Evolutionary conservation across 345 rosid genomes (phyloP), one percentile per base, ranked within the genome.

Genomic region (Hirschfeldia incana): DNA sequence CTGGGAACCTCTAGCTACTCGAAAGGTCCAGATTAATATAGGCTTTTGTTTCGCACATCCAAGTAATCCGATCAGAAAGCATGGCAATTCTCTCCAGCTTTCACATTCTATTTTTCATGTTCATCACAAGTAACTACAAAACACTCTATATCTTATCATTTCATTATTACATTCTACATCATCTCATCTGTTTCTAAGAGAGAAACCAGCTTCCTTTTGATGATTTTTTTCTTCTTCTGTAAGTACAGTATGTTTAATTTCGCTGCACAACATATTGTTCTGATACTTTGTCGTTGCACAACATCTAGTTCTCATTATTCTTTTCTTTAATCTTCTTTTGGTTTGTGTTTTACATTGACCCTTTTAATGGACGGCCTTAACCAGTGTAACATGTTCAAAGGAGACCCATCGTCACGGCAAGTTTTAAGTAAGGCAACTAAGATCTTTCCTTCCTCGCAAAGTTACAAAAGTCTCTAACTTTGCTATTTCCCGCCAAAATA

Each of bases 71-170:
- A 36, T 7, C 42, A 36, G 42, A 36, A 36, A 36, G 42, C 42
- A 36, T 36, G 42, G 42, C 10, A 8, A 72, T 37, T 57, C 6
- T 72, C 81, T 72, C 72, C 61, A 39, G 72, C n/a, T 37, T 78
- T 72, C 16, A 42, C 61, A 9, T 66, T 42, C 49, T 72, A 61
- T 65, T 78, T 53, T 65, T 78, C 13, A 6, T 57, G 27, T 78
- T 72, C 73, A 57, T 78, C 72, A 76, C 79, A 68, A 67, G 79
- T 76, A 67, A 76, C 32, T 57, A 11, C 28, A 59, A 59, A 26
- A 59, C 37, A 74, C 28, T 74, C 34, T 8, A 32, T 51, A 8
- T 51, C 5, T 32, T 63, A 16, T 49, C 51, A 12, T 74, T 33
- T 2, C 7, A 11, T 2, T 39, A 6, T 62, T 73, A 62, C 28